Conservation (phyloP, 768 basidiomycete species). For the Gymnopilus dilepis region DNA sequence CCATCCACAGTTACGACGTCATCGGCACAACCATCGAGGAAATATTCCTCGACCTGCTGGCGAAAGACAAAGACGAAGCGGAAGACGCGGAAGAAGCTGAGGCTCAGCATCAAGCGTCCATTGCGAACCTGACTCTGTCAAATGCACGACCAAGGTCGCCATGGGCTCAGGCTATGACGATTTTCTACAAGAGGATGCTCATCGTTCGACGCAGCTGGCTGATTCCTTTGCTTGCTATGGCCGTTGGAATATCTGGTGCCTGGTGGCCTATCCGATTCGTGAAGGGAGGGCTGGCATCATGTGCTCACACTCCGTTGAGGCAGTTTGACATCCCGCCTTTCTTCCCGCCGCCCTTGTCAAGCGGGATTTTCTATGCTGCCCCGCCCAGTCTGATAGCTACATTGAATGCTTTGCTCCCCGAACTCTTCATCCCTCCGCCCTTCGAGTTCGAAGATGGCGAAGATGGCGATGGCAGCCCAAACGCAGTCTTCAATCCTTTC, state of each 20-base stretch:
- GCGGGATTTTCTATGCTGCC: background rate
- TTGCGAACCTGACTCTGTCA: slow-evolving; percentile 45
- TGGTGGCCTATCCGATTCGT: slow-evolving; percentile 73
- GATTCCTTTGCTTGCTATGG: slow-evolving; percentile 56
- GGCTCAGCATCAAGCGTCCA: slow-evolving; percentile 19
- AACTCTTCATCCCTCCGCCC: slow-evolving; percentile 5
- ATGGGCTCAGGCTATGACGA: slow-evolving; percentile 69
- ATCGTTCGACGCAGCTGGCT: slow-evolving; percentile 74
- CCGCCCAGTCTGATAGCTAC: slow-evolving; percentile 9
- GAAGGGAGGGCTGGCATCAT: slow-evolving; percentile 52
- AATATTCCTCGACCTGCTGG: slow-evolving; percentile 77
- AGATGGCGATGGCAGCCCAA: background rate
- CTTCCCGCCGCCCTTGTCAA: slow-evolving; percentile 6
- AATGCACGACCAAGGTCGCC: slow-evolving; percentile 59
- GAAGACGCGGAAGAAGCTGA: slow-evolving; percentile 16
- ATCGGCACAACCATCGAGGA: slow-evolving; percentile 80
- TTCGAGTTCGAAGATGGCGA: background rate
- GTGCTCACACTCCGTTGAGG: slow-evolving; percentile 53
- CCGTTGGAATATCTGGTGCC: slow-evolving; percentile 64
- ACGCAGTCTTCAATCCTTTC: slow-evolving; percentile 11
- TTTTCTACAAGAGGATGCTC: slow-evolving; percentile 75
- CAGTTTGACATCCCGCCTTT: background rate
- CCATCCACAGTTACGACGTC: slow-evolving; percentile 63
- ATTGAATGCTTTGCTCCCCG: slow-evolving; percentile 16
- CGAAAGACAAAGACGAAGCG: slow-evolving; percentile 40